phyloP scores from a whole-genome alignment of 352 stramenopile species.

The Pythium brachiatum region DNA sequence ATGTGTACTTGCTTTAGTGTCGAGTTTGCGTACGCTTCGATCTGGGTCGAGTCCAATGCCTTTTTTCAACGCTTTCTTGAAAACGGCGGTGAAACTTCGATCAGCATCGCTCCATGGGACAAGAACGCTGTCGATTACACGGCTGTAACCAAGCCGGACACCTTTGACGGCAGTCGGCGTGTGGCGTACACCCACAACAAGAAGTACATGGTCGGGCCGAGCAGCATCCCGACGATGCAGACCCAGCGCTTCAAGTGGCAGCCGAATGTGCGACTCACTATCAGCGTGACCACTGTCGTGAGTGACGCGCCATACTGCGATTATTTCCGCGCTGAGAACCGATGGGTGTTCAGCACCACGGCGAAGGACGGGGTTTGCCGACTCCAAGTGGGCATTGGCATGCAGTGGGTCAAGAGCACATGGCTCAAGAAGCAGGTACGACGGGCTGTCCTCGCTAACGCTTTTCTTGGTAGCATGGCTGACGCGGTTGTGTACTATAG shows the following conservation, averaged over 20 bases:
- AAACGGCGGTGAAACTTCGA: constrained; percentile 50
- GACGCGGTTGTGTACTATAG: constrained; percentile 22
- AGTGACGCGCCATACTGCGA: constrained; percentile 83
- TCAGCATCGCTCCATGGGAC: constrained; percentile 54
- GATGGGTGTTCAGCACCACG: constrained; percentile 79
- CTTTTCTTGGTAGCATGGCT: not conserved
- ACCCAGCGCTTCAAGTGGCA: constrained; percentile 66
- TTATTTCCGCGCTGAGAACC: constrained; percentile 84
- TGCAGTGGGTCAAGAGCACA: constrained; percentile 82
- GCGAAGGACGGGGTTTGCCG: constrained; percentile 36
- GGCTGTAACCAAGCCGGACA: constrained; percentile 51
- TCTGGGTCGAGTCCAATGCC: constrained; percentile 60
- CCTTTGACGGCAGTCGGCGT: constrained; percentile 52
- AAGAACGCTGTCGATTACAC: constrained; percentile 45
- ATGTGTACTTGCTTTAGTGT: constrained; percentile 34
- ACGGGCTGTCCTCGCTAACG: not conserved
- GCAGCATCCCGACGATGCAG: constrained; percentile 70
- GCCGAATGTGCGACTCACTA: constrained; percentile 41
- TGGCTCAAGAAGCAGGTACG: constrained; percentile 87
- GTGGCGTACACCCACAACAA: constrained; percentile 83
- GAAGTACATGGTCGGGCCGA: constrained; percentile 86
- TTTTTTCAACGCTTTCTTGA: constrained; percentile 53
- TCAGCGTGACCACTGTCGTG: constrained; percentile 71
- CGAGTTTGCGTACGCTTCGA: constrained; percentile 49
- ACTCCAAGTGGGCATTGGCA: constrained; percentile 60